Evolutionary conservation across 1,284 basidiomycete species (phyloP), one percentile per base, ranked within the genome.

Genomic region (Irpex lacteus): DNA sequence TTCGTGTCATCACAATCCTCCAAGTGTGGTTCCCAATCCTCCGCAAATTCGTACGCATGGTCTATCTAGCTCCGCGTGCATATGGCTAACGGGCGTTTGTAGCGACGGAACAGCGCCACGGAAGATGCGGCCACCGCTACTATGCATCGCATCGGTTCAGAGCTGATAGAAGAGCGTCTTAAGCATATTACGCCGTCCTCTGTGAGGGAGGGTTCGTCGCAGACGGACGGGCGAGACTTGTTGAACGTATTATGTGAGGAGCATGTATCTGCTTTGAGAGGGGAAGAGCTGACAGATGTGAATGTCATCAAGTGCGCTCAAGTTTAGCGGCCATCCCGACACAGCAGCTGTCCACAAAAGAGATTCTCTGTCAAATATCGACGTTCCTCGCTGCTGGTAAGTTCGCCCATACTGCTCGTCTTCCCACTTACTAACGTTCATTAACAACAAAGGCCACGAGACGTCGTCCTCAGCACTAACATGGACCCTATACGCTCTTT

Each of bases 361-460:
- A 94, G 70, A 85, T 91, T 2, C 77, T 89, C 32, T 89, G 85
- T 64, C 91, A 94, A 73, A 91, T 94, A 66, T 87, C 88, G 6
- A 94, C 90, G 0, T 91, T 94, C 73, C 82, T 94, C 57, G 81
- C 85, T n/a, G 86, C 86, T 2, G 85, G 68, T 66, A 26, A 15
- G 57, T 53, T 11, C 44, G 8, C 37, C 4, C 5, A 21, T 21
- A 26, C 2, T 18, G 3, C 13, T 50, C 36, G 4, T 2, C 1
- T 56, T 13, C 18, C 55, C 53, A 19, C 18, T 18, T 2, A 26
- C 44, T 50, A 21, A 62, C 21, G 0, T 34, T 8, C 38, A 15
- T 36, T 44, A 36, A n/a, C 13, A 26, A 3, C 13, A 18, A 56
- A 57, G 74, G 86, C 18, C 82, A 88, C 74, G 88, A 90, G 71